Evolutionary conservation across 495 filamentous ascomycete species (phyloP).

Genomic region (Filosporella fistucella): DNA sequence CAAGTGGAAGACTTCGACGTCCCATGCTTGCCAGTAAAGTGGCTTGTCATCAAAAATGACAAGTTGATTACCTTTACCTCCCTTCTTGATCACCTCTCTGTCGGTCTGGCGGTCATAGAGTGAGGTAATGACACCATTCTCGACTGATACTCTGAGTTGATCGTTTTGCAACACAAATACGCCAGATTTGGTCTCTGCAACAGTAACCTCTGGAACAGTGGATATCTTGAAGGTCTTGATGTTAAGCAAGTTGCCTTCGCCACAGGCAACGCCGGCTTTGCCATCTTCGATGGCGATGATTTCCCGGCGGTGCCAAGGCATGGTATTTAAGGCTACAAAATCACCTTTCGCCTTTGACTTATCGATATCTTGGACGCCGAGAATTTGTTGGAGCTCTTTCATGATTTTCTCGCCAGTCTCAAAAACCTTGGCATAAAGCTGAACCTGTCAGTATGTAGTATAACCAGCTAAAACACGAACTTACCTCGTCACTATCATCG

Average conservation of each 20-base stretch:
- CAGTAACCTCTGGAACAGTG: constrained; percentile 45
- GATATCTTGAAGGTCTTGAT: constrained; percentile 44
- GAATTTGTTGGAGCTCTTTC: constrained; percentile 57
- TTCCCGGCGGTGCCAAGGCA: constrained; percentile 76
- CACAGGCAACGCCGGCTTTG: constrained; percentile 42
- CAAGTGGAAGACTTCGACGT: constrained; percentile 94
- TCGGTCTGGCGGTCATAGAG: constrained; percentile 65
- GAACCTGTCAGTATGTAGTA: constrained; percentile 21
- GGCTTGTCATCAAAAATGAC: constrained; percentile 98
- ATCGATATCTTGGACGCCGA: constrained; percentile 51
- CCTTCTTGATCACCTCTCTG: constrained; percentile 75
- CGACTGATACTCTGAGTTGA: constrained; percentile 65
- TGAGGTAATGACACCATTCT: constrained; percentile 74
- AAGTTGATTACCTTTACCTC: constrained; percentile 80
- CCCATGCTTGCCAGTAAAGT: constrained; percentile 98
- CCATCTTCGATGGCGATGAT: constrained; percentile 55
- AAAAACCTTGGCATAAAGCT: constrained; percentile 79
- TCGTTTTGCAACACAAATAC: constrained; percentile 75
- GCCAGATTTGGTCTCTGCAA: constrained; percentile 60
- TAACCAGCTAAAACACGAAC: background rate
- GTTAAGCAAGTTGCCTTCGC: constrained; percentile 40
- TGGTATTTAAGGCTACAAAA: constrained; percentile 66
- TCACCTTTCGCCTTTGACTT: constrained; percentile 22
- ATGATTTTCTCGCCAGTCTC: constrained; percentile 67
- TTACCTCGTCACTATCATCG: constrained; percentile 72